Base-by-base conservation (phyloP, 2,329 filamentous ascomycete genomes). In the Parafenestella ontariensis region DNA sequence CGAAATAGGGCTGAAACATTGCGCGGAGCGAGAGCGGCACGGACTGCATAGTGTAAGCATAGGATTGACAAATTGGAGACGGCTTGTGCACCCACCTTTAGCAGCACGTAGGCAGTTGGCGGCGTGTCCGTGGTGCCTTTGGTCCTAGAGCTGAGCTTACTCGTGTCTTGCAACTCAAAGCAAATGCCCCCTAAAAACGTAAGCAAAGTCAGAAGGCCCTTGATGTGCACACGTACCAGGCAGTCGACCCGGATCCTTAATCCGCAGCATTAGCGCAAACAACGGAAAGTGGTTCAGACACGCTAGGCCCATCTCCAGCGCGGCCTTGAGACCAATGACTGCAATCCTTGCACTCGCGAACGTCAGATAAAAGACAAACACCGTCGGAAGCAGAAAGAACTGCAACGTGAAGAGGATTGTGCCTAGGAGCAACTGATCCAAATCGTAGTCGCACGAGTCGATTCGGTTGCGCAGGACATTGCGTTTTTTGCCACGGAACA, bases 1-100 rank as follows among this genome's bases (percentile, higher is more conserved):
- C 92, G 71, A 96, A 96, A 78, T 99, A 99, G 70, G 98, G 93
- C 56, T 96, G 87, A 76, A 99, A 98, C 87, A 98, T 98, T 67
- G 90, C 91, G n/a, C 88, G 85, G 63, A 98, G 90, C 3, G 91
- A 88, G 6, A 99, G 85, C 2, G 95, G 94, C 6, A 96, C 90
- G 3, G 94, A 94, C 66, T 72, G 18, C 3, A 15, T 15, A 1
- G 7, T 21, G 26, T 52, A 18, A 52, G 41, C 6, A 45, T 39
- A 20, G 7, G 7, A 11, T 17, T 6, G 13, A 26, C 23, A n/a
- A n/a, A n/a, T 21, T 10, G 10, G 6, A 24, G 10, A 17, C 40
- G 40, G 57, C 60, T 61, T 21, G 34, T 33, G 20, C 4, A 13
- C 48, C 40, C 77, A 94, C 92, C 82, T 96, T 92, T 49, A 97